Percentiles rank a stretch among this genome's conserved stretches.
These are phyloP conservation scores for Zancudomyces culisetae DNA, from an alignment of 371 early-diverging fungal species.

Conservation along the genomic window DNA sequence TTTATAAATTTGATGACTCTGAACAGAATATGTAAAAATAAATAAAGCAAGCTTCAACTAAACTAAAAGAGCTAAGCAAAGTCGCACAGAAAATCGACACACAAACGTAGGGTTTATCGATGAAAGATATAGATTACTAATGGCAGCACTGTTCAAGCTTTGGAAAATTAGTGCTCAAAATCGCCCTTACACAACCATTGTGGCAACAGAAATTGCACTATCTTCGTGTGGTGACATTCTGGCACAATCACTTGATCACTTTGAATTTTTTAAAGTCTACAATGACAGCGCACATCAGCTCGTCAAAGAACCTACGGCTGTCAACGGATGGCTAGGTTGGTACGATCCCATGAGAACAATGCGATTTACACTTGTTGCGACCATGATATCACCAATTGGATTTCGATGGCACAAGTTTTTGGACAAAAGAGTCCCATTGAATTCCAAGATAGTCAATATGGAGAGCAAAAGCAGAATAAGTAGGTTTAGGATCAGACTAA, in stretches of 20 bases:
- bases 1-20: too few relatives aligned
- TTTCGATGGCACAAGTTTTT: conserved; percentile 23
- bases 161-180: conserved; percentile 25
- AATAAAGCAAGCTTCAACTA: too few relatives aligned
- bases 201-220: conserved; percentile 17
- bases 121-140: not conserved
- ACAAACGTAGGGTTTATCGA: too few relatives aligned
- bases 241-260: conserved; percentile 16
- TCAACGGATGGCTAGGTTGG: not conserved
- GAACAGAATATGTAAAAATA: too few relatives aligned
- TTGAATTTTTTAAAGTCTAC: not conserved
- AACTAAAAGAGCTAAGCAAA: too few relatives aligned
- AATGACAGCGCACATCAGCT: not conserved
- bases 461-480: too few relatives aligned
- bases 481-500: conserved; percentile 8
- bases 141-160: conserved; percentile 21
- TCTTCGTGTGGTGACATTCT: conserved; percentile 24
- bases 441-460: conserved; percentile 4
- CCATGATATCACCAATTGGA: conserved; percentile 20
- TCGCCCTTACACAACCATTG: conserved; percentile 20
- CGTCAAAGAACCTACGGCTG: not conserved
- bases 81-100: too few relatives aligned
- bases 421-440: conserved; percentile 18
- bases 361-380: conserved; percentile 19
- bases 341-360: conserved; percentile 19